phyloP scores from a whole-genome alignment of 257 asterid species.

The Solanum sejunctum region DNA sequence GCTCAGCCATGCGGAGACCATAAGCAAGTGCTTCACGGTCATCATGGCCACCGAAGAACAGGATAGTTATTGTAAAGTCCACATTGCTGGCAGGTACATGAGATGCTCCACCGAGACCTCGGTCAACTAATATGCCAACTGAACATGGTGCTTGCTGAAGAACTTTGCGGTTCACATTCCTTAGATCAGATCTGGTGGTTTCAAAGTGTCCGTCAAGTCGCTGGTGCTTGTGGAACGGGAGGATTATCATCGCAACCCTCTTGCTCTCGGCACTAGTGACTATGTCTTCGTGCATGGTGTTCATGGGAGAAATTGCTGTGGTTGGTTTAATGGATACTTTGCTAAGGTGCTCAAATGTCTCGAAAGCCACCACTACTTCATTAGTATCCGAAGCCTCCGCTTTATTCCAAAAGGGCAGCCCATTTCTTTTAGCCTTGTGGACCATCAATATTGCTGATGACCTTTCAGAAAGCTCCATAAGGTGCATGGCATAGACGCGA shows the following conservation, averaged over 20 bases:
- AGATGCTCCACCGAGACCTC: conserved; percentile 59
- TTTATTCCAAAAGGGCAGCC: conserved; percentile 61
- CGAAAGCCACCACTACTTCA: conserved; percentile 52
- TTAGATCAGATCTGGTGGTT: conserved; percentile 37
- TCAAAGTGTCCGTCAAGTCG: conserved; percentile 54
- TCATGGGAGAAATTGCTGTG: conserved; percentile 48
- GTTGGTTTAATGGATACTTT: conserved; percentile 56
- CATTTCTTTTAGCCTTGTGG: conserved; percentile 53
- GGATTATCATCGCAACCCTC: conserved; percentile 40
- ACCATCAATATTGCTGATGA: conserved; percentile 66
- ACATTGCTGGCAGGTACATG: conserved; percentile 53
- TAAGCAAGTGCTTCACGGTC: conserved; percentile 61
- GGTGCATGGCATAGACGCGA: conserved; percentile 62
- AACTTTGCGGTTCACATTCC: conserved; percentile 48
- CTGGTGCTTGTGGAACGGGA: conserved; percentile 58
- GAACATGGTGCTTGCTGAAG: conserved; percentile 58
- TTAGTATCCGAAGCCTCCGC: conserved; percentile 9
- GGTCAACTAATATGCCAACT: conserved; percentile 49
- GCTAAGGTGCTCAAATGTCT: conserved; percentile 58
- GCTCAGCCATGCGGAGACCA: conserved; percentile 62
- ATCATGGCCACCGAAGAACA: conserved; percentile 58
- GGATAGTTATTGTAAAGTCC: conserved; percentile 24
- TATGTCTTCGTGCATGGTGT: conserved; percentile 61
- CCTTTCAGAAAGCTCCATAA: conserved; percentile 69
- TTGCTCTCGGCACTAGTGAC: conserved; percentile 38